These are phyloP conservation scores for Sphaerobolus stellatus DNA, from an alignment of 1,284 basidiomycete genomes.

Conservation along the genomic window DNA sequence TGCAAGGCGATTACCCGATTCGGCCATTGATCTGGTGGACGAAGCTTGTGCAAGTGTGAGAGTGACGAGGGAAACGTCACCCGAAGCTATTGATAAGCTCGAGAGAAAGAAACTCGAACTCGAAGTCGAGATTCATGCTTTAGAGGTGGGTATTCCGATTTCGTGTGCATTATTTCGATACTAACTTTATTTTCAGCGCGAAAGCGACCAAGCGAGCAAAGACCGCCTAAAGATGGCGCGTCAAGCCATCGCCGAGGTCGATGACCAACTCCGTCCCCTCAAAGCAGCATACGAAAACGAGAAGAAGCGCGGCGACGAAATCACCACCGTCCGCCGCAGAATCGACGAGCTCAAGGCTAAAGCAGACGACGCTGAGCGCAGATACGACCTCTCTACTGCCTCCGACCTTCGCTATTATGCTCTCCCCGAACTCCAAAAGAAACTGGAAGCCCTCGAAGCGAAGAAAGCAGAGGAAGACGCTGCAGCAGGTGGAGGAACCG, in stretches of 20 bases:
- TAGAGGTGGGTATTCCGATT: conserved; percentile 49
- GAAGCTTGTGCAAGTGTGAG: conserved; percentile 92
- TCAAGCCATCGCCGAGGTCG: conserved; percentile 82
- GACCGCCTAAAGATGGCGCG: conserved; percentile 79
- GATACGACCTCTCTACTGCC: conserved; percentile 80
- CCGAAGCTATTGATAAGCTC: conserved; percentile 93
- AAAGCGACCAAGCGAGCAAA: conserved; percentile 90
- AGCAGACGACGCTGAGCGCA: conserved; percentile 91
- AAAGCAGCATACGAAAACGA: conserved; percentile 89
- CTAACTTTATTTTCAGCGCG: conserved; percentile 42
- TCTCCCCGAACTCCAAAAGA: conserved; percentile 85
- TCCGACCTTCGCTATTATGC: conserved; percentile 94
- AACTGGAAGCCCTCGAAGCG: conserved; percentile 53
- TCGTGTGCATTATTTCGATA: background rate
- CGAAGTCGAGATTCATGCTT: conserved; percentile 93
- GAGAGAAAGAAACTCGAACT: conserved; percentile 90
- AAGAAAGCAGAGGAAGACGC: conserved; percentile 66
- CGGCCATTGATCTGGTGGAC: conserved; percentile 91
- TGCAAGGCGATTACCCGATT: conserved; percentile 80
- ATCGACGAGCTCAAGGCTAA: conserved; percentile 94
- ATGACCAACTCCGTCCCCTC: conserved; percentile 88
- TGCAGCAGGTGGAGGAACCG: conserved; percentile 51
- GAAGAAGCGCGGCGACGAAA: conserved; percentile 84
- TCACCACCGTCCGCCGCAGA: conserved; percentile 75
- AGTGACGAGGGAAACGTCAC: conserved; percentile 91